These are phyloP conservation scores for Arachnopeziza araneosa DNA, from an alignment of 2,329 filamentous ascomycete genomes.

Conservation along the genomic window DNA sequence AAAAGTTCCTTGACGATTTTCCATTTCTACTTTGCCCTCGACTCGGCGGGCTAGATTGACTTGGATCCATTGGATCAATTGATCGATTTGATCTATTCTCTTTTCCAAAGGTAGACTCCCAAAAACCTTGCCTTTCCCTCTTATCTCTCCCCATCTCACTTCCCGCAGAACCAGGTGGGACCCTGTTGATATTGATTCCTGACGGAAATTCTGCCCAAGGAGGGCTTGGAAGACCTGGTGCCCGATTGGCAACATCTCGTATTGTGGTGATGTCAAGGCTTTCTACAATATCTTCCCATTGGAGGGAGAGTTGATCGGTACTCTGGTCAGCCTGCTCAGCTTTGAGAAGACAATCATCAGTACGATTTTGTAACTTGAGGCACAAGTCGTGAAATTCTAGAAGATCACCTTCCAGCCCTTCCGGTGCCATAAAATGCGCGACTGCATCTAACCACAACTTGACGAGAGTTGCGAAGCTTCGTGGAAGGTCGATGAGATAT, in stretches of 20 bases:
- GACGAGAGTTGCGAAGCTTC: conserved; percentile 78
- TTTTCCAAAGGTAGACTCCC: conserved; percentile 30
- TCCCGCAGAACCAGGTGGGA: conserved; percentile 20
- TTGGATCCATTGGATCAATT: conserved; percentile 11
- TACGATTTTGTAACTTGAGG: conserved; percentile 26
- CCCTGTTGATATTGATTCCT: conserved; percentile 4
- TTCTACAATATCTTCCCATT: conserved; percentile 28
- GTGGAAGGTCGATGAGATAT: conserved; percentile 84
- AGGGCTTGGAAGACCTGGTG: conserved; percentile 14
- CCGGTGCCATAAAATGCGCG: conserved; percentile 9
- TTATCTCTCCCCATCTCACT: conserved; percentile 21
- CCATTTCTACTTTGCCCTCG: conserved; percentile 25
- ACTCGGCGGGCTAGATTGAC: conserved; percentile 20
- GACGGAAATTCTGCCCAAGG: conserved; percentile 14
- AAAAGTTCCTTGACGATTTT: conserved; percentile 25
- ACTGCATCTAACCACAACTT: conserved; percentile 67
- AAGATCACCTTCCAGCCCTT: conserved; percentile 26
- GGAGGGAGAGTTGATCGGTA: conserved; percentile 20
- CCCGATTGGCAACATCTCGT: conserved; percentile 9
- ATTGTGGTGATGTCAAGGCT: conserved; percentile 19
- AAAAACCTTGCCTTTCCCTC: conserved; percentile 28
- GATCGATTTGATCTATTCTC: conserved; percentile 23
- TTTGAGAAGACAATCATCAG: conserved; percentile 29
- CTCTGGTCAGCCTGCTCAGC: conserved; percentile 24
- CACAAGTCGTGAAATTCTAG: conserved; percentile 29